Base-by-base conservation (phyloP, 1,284 basidiomycete species). In the Exsudoporus floridanus region DNA sequence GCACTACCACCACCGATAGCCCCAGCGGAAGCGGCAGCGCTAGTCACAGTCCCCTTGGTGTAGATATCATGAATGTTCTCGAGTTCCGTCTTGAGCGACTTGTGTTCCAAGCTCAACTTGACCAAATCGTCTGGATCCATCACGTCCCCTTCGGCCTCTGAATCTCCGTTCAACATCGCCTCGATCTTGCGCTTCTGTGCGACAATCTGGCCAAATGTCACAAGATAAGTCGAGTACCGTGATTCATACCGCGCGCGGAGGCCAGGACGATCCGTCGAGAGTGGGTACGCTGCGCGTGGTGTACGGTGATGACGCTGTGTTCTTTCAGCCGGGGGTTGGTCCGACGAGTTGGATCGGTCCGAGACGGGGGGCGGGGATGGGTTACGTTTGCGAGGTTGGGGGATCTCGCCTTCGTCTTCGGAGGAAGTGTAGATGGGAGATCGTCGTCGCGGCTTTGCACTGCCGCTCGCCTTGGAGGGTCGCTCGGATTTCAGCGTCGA, bases 401-500 rank as follows among this genome's bases (percentile, higher is more conserved):
- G 66, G 23, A 63, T 63, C 57, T 73, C 72, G 37, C 73, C 69
- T 56, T 86, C 83, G 44, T 84, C 83, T 46, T 83, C 81, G 2
- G 83, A 84, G 3, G 82, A 83, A 4, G 84, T 84, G 59, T 81
- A 84, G 48, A 81, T 76, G 1, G 78, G 79, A 3, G 77, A 77
- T 41, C 69, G 71, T 36, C 77, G 75, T 30, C 77, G 73, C 35
- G 56, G 43, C 50, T 73, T 77, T 16, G 47, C 39, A 12, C 56
- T 51, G 5, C 57, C 57, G 28, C 53, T 70, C 33, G 65, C 55
- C 49, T 65, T 74, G 21, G 71, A 30, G 28, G 53, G 59, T 46
- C 63, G 55, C 28, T 57, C 64, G 45, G 18, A 60, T 57, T 55
- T 68, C 52, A 50, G 59, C 18, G 52, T 61, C 46, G 60, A 68